Percentiles rank a stretch among this genome's conserved stretches.
phyloP scores from a whole-genome alignment of 2,329 filamentous ascomycete species.

The Epichloe elymi region DNA sequence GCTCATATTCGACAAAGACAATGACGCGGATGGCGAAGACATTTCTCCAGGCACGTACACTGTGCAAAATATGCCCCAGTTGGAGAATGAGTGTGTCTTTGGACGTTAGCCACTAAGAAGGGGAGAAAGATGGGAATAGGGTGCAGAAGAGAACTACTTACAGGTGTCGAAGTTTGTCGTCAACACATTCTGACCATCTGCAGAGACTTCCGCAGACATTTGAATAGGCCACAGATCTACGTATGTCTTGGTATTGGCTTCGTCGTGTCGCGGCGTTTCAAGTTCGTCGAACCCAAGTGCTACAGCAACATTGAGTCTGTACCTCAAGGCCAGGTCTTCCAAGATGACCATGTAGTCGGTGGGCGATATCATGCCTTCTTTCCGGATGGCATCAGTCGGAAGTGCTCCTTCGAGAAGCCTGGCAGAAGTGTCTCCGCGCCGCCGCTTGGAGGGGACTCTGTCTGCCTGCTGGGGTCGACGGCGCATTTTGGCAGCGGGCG shows the following conservation, averaged over 20 bases:
- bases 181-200: slow-evolving; percentile 52
- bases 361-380: slow-evolving; percentile 54
- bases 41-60: slow-evolving; percentile 67
- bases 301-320: slow-evolving; percentile 74
- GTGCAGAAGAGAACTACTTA: slow-evolving; percentile 23
- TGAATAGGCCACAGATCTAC: slow-evolving; percentile 89
- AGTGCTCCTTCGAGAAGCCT: slow-evolving; percentile 44
- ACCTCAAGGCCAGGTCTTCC: slow-evolving; percentile 64
- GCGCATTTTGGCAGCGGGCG: slow-evolving; percentile 21
- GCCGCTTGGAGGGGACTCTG: slow-evolving; percentile 18
- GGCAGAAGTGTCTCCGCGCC: slow-evolving; percentile 40
- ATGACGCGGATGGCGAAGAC: slow-evolving; percentile 61
- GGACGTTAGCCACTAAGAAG: no score
- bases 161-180: slow-evolving; percentile 91
- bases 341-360: slow-evolving; percentile 70
- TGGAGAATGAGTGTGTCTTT: slow-evolving; percentile 68
- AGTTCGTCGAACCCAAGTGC: slow-evolving; percentile 69
- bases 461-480: slow-evolving; percentile 17
- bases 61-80: slow-evolving; percentile 71
- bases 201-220: slow-evolving; percentile 72
- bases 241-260: slow-evolving; percentile 54
- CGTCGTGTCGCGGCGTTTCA: slow-evolving; percentile 53
- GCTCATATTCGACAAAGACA: slow-evolving; percentile 83
- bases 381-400: slow-evolving; percentile 57
- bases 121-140: background rate